Evolutionary conservation across 108 stramenopile genomes (phyloP), one percentile per base, ranked within the genome.

Genomic region (Phaeodactylum tricornutum): DNA sequence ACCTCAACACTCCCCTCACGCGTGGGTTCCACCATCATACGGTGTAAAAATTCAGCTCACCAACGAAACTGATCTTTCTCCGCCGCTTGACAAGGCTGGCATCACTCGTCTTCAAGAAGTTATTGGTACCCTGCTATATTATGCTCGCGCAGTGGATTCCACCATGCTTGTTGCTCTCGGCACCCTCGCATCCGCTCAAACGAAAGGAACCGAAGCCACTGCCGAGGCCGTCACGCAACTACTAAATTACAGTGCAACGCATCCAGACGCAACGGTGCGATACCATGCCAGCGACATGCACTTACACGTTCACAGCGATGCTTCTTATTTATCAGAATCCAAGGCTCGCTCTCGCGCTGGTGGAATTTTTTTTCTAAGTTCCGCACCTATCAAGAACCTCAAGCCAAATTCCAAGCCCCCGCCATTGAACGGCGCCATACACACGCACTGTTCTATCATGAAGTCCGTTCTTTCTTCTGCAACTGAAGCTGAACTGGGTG

Each of bases 11-110:
- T 30, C 56, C 6, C 67, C 72, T 28, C 50, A 52, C 35, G 57
- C 56, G 12, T 50, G 29, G 44, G 3, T 3, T n/a, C 23, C 22
- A 16, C 64, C 69, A 21, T 38, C 25, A 7, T 77, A 69, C 48
- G 71, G 76, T n/a, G 36, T 43, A 36, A 55, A 54, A 36, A 11
- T n/a, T 29, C 72, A 74, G 57, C 53, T 60, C 53, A 44, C 72
- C 29, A 29, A 29, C 21, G 36, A 19, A 29, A 28, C 24, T 21
- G 64, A 52, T 30, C 40, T 15, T 16, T 24, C 49, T 16, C 49
- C 47, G n/a, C 14, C 27, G 1, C 24, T 63, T 2, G 17, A 23
- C n/a, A 4, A 29, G 12, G 6, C 26, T 6, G 39, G 15, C 37
- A 50, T 53, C 50, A 57, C 32, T 33, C 46, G 51, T 19, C 16